Base-by-base conservation (phyloP, 495 filamentous ascomycete species). In the Jackrogersella multiformis region DNA sequence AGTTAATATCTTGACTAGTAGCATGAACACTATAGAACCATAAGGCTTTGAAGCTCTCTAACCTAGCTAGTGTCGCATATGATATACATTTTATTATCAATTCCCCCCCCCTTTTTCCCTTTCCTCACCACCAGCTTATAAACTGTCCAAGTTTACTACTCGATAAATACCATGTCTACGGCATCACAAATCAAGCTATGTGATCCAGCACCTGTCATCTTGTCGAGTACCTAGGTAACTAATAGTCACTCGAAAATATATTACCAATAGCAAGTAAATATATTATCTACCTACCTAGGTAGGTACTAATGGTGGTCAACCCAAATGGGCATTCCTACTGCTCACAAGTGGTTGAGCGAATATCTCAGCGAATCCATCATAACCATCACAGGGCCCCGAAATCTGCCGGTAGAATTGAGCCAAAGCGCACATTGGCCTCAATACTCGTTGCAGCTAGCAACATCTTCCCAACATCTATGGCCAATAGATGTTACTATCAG, bases 221-320 rank as follows among this genome's bases (percentile, higher is more conserved):
- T 73, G 75, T 74, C 73, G 0, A 73, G 75, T 2, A 73, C 75
- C 0, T 77, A 73, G 75, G n/a, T n/a, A n/a, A 52, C 70, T 1
- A 73, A 76, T n/a, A 77, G 73, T 2, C 73, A 72, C 5, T 30
- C 55, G 8, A 73, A n/a, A n/a, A n/a, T n/a, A n/a, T n/a, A n/a
- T n/a, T n/a, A n/a, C n/a, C n/a, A n/a, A n/a, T n/a, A n/a, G n/a
- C n/a, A n/a, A n/a, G n/a, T n/a, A n/a, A n/a, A n/a, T n/a, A n/a
- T n/a, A n/a, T n/a, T n/a, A n/a, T n/a, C n/a, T n/a, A n/a, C n/a
- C n/a, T n/a, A n/a, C n/a, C n/a, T n/a, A n/a, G n/a, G n/a, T n/a
- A n/a, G n/a, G n/a, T n/a, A n/a, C n/a, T n/a, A n/a, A n/a, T n/a
- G n/a, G n/a, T n/a, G n/a, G n/a, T n/a, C n/a, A n/a, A n/a, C n/a